These are phyloP conservation scores for Hyphopichia burtonii DNA, from an alignment of 1,139 yeast species.

Conservation along the genomic window DNA sequence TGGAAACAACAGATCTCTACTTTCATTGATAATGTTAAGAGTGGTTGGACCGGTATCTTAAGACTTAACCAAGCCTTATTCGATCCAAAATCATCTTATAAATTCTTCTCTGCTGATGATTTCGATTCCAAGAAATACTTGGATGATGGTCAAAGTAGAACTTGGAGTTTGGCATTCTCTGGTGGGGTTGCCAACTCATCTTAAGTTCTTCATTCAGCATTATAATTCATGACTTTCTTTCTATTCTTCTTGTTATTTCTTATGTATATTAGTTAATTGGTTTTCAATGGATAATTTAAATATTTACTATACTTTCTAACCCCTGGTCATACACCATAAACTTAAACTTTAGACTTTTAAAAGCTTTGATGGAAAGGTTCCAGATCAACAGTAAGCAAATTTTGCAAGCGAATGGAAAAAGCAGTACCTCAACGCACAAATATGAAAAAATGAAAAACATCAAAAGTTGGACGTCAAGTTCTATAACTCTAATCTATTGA, in stretches of 20 bases:
- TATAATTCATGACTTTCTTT: neutral
- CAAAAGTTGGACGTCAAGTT: too few relatives aligned
- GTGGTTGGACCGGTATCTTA: conserved; percentile 80
- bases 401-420: too few relatives aligned
- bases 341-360: too few relatives aligned
- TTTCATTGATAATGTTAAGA: conserved; percentile 49
- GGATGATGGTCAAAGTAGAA: conserved; percentile 76
- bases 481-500: too few relatives aligned
- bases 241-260: neutral
- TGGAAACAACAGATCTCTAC: conserved; percentile 53
- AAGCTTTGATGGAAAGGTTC: too few relatives aligned
- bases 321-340: too few relatives aligned
- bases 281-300: neutral
- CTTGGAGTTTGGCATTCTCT: conserved; percentile 74
- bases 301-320: too few relatives aligned
- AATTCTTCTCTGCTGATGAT: conserved; percentile 51
- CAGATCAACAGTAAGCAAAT: too few relatives aligned
- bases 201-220: neutral
- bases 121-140: conserved; percentile 48
- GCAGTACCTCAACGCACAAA: too few relatives aligned
- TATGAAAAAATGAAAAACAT: too few relatives aligned
- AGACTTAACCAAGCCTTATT: conserved; percentile 66
- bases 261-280: neutral
- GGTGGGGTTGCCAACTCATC: conserved; percentile 35
- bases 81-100: conserved; percentile 60